phyloP scores from a whole-genome alignment of 306 rosid genomes.

The Geum urbanum region DNA sequence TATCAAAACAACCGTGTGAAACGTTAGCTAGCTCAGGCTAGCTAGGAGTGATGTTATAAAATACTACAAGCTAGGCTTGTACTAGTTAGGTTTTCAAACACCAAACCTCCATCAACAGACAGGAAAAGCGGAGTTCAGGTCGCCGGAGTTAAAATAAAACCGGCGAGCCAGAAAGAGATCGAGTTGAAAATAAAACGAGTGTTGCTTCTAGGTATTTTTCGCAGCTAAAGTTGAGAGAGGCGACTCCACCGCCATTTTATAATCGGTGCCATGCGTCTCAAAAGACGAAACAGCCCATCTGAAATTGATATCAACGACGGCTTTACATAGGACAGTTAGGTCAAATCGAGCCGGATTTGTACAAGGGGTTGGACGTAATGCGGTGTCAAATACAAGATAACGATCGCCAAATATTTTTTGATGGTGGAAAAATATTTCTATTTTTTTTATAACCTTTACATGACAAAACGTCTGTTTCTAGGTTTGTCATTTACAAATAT shows the following conservation, averaged over 20 bases:
- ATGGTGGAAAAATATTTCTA: not conserved
- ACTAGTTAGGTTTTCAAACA: not conserved
- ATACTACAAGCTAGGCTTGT: not conserved
- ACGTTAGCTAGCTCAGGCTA: not conserved
- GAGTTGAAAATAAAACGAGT: not conserved
- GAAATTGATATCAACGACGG: not conserved
- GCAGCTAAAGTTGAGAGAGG: conserved; percentile 54
- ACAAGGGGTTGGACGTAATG: not conserved
- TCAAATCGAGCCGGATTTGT: not conserved
- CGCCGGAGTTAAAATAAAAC: conserved; percentile 29
- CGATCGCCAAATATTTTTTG: not conserved
- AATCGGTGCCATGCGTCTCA: fast-evolving
- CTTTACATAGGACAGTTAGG: not conserved
- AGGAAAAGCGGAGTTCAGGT: not conserved
- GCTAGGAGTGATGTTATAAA: not conserved
- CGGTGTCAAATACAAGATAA: not conserved
- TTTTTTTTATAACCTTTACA: not conserved
- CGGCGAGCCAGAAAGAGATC: conserved; percentile 30
- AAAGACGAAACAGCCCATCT: conserved; percentile 41
- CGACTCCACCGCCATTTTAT: conserved; percentile 31
- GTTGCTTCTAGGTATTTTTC: conserved; percentile 32
- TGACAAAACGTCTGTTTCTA: conserved; percentile 8
- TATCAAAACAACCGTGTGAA: conserved; percentile 21
- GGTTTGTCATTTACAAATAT: not conserved
- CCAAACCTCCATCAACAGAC: conserved; percentile 11